Evolutionary conservation across 164 flowering plant species (phyloP), one percentile per base, ranked within the genome.

Genomic region (Vitis rotundifolia): DNA sequence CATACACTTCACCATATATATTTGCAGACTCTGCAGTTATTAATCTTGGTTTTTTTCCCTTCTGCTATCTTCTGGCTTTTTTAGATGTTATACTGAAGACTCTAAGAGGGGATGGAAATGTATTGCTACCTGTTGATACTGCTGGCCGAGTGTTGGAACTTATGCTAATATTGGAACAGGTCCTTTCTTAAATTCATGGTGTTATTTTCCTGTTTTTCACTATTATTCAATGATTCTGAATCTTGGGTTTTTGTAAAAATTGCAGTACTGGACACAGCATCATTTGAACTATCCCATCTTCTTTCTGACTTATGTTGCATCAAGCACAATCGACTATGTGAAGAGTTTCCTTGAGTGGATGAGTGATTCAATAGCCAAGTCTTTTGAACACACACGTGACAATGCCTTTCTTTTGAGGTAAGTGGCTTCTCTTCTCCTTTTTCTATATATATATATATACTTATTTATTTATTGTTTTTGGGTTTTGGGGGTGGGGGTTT

Each of bases 261-360:
- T 84, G 86, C 92, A 91, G 97, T 80, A 83, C 63, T 92, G 98
- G 98, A 76, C 78, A 60, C 90, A 86, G 26, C 76, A 84, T 71
- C 85, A 81, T 74, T 79, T 93, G 75, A 78, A 82, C 57, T 91
- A 84, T 77, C 99, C 99, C 22, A 89, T 95, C 61, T 91, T 70
- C 85, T 90, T 95, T 72, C 90, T 95, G 60, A 89, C 99, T 18
- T 85, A 89, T 80, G 97, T 95, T 70, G 64, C 98, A 63, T 83
- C 99, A 52, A 93, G 98, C 83, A 93, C 98, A 8, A 78, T 93
- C 58, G 98, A 93, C 51, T 93, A 89, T 81, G 93, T 84, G 18
- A 93, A 95, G 87, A 95, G 98, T 74, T 95, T 93, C 73, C 91
- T 95, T 60, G 99, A 95, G 84, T 95, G 97, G 97, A 95, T 95